Base-by-base conservation (phyloP, 495 filamentous ascomycete species). In the Clavariopsis aquatica region DNA sequence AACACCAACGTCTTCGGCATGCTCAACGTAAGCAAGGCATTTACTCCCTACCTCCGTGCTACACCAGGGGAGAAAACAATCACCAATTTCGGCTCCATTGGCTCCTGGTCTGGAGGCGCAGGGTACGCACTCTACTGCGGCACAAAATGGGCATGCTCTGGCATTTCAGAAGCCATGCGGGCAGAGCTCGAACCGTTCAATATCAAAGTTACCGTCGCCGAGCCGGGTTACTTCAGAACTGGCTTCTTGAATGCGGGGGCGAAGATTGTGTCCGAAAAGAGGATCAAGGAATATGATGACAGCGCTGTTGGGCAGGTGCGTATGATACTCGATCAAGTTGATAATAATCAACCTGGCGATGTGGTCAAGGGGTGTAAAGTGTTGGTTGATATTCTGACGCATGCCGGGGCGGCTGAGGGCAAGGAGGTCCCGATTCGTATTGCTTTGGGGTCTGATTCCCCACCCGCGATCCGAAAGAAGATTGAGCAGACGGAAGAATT, bases 171-270 rank as follows among this genome's bases (percentile, higher is more conserved):
- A 46, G 78, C 78, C 22, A 73, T 82, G 3, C 76, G 78, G 8
- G 64, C 78, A 22, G 84, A 86, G 64, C 60, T 83, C 0, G 69
- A 69, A 8, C 71, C 76, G 0, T 79, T 85, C 62, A 76, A 76
- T 9, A 78, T 85, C 58, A 73, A 74, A 20, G 76, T 78, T 28
- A 69, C 74, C 10, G 70, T 80, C 13, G 66, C 82, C 7, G 79
- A 82, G 62, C 82, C 81, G 4, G 83, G 83, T 1, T 76, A 76
- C 51, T 84, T 85, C 62, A 74, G 81, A 19, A 84, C 81, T 0
- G 70, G 72, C 20, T 71, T 85, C 20, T 62, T 73, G 26, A 69
- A 55, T 34, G 27, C 69, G 36, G 60, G 41, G 17, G 60, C 70
- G 22, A 61, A 43, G 45, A 28, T 70, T 15, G 31, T 27, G 19